These are phyloP conservation scores for Moricandia moricandioides DNA, from an alignment of 345 rosid genomes.

Conservation along the genomic window DNA sequence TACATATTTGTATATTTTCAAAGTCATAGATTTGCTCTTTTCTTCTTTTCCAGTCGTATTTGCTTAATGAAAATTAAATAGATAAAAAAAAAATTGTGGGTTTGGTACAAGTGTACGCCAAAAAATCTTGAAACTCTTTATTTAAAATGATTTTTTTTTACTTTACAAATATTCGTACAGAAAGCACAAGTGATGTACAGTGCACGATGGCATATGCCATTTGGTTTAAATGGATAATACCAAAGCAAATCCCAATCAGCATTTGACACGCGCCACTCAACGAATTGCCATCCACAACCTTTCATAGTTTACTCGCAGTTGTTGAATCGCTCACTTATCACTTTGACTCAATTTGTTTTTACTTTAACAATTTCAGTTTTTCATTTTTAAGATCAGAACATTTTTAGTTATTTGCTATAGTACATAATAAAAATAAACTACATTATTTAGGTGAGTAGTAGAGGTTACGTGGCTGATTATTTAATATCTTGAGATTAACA, in stretches of 20 bases:
- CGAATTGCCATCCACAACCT: background rate
- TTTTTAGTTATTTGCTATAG: background rate
- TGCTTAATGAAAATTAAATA: background rate
- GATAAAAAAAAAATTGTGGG: background rate
- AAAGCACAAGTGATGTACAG: slow-evolving; percentile 10
- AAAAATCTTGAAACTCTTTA: background rate
- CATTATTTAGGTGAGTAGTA: background rate
- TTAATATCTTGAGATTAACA: slow-evolving; percentile 11
- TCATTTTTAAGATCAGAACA: background rate
- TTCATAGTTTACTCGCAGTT: background rate
- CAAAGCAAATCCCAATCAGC: background rate
- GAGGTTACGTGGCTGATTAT: slow-evolving; percentile 2
- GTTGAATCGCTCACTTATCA: background rate
- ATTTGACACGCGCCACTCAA: background rate
- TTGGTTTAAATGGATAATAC: slow-evolving; percentile 31
- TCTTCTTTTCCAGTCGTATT: background rate
- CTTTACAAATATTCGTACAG: background rate
- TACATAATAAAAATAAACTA: background rate
- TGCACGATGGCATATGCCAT: slow-evolving; percentile 21
- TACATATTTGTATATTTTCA: background rate
- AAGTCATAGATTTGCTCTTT: background rate
- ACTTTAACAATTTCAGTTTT: background rate
- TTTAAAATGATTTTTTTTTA: background rate
- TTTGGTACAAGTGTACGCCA: background rate
- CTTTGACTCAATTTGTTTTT: background rate